Evolutionary conservation across 257 asterid species (phyloP), one percentile per base, ranked within the genome.

Genomic region (Jacaranda mimosifolia): DNA sequence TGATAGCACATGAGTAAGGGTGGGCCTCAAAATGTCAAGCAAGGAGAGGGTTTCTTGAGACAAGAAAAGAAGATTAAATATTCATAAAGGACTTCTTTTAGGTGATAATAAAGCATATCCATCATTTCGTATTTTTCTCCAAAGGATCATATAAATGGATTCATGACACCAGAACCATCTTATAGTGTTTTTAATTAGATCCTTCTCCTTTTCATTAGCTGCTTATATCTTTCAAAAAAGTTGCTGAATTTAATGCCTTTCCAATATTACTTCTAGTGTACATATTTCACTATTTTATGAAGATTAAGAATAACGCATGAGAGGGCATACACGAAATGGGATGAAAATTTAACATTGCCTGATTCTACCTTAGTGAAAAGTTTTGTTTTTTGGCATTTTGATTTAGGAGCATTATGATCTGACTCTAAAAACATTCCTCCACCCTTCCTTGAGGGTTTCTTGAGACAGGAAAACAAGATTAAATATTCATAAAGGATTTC

Each of bases 361-460:
- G 21, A 68, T 11, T 55, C 56, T 2, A 43, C 56, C 21, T 42
- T n/a, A 42, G 49, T 5, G 1, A 26, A 68, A 21, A n/a, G n/a
- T n/a, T n/a, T n/a, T n/a, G 45, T 26, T 51, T 4, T 18, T 51
- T 51, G 7, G 18, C 57, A 3, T 51, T 51, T 51, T 65, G 3
- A 40, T 5, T 65, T 42, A 65, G 18, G 9, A 11, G 14, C 55
- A 68, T 13, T 46, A n/a, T 18, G 5, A 6, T 19, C 21, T 26
- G 46, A 26, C 40, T 68, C 12, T 21, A n/a, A 32, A n/a, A 48
- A 68, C 3, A 11, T 59, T 43, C 38, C n/a, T n/a, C n/a, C n/a
- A n/a, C 38, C 55, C 59, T 13, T 51, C 74, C 32, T 14, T 62
- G 58, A 76, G 70, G 46, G 26, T 80, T 58, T 68, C 15, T 7